Evolutionary conservation across 164 flowering plant species (phyloP), one percentile per base, ranked within the genome.

Genomic region (Taxillus chinensis): DNA sequence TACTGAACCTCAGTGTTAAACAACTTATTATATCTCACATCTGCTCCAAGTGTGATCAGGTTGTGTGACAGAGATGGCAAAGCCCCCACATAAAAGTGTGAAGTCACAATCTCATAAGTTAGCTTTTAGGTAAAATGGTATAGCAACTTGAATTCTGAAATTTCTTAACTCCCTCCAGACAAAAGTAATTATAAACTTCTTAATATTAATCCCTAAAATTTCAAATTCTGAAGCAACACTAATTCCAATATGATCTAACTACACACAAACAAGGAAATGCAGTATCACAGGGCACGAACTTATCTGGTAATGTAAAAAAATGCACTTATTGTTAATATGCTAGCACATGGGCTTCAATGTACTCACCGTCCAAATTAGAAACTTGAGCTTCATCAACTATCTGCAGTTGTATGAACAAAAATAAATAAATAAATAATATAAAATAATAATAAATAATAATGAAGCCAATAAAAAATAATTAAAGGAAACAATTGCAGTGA

Each of bases 281-380:
- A 7, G 7, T 48, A 48, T 7, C 10, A 7, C 12, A 48, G 13
- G 4, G 13, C 9, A 3, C 10, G 51, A 48, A 48, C 51, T 48
- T 7, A 48, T 48, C 13, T 48, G 13, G 13, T 14, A 3, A 48
- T 7, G 51, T 7, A 48, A 48, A 7, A 7, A 11, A 14, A 7
- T 48, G 51, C 51, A 48, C 12, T 11, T 48, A 11, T 3, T 27
- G 27, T 27, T 27, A 27, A 27, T 27, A 27, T 27, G 27, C 27
- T 27, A 27, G 27, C 27, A 27, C 27, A 27, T 27, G 27, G 27
- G 27, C 27, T 27, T 40, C 17, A 53, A 17, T 8, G 11, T 60
- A 72, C 90, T 77, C 69, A 90, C 95, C 88, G 37, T 78, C 84
- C 58, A 73, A 37, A 49, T 77, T 71, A 61, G 75, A 64, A 7